Evolutionary conservation across 352 stramenopile genomes (phyloP).

Genomic region (Globisporangium barbulae): DNA sequence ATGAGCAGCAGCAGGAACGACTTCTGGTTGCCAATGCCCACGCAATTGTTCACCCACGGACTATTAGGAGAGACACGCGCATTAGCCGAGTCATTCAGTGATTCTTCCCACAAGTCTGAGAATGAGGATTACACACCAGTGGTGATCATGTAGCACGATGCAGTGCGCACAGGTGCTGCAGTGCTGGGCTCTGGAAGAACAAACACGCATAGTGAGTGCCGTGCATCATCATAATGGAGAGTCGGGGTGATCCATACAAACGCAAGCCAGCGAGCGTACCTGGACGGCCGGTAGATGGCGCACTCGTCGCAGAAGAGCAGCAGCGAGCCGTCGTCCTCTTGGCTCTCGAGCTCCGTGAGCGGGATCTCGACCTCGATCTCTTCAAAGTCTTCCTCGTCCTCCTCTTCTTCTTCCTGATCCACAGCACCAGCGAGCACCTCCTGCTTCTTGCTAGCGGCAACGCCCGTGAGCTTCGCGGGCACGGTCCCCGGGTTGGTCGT

Average conservation of each 20-base stretch:
- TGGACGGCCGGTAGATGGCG: constrained; percentile 67
- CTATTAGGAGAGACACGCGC: constrained; percentile 21
- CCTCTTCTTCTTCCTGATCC: constrained; percentile 18
- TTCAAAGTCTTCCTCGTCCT: constrained; percentile 24
- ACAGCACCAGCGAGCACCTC: not conserved
- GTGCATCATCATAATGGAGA: not conserved
- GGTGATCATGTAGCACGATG: constrained; percentile 79
- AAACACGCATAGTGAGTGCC: not conserved
- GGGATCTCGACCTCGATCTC: constrained; percentile 63
- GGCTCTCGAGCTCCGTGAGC: constrained; percentile 58
- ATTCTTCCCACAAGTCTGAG: not conserved
- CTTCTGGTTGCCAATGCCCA: constrained; percentile 82
- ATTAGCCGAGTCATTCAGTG: not conserved
- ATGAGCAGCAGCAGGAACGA: constrained; percentile 78
- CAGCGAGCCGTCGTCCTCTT: constrained; percentile 71
- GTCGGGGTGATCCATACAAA: not conserved
- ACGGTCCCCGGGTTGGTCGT: constrained; percentile 78
- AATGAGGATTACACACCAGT: constrained; percentile 49
- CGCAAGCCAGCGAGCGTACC: constrained; percentile 25
- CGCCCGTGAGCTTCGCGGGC: constrained; percentile 34
- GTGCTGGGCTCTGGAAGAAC: constrained; percentile 56
- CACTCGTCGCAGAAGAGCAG: constrained; percentile 82
- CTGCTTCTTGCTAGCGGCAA: constrained; percentile 4
- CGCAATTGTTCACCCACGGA: constrained; percentile 87
- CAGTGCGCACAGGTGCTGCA: constrained; percentile 77